Conservation (phyloP, 345 rosid genomes). For the Nephelium lappaceum region DNA sequence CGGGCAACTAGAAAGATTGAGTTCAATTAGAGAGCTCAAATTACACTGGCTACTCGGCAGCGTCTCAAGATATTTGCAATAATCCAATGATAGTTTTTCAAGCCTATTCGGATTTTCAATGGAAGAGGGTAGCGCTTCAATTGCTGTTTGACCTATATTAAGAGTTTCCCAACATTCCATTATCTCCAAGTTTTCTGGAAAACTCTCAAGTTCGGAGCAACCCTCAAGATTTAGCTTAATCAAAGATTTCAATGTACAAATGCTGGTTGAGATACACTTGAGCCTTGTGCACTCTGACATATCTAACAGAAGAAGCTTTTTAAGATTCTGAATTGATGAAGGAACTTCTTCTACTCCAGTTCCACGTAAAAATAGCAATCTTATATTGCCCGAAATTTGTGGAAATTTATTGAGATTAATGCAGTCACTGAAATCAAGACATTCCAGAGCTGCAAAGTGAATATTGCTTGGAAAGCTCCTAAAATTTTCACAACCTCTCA, state of each 20-base stretch:
- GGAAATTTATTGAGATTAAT: constrained; percentile 25
- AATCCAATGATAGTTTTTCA: constrained; percentile 19
- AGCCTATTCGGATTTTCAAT: constrained; percentile 22
- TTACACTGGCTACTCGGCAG: constrained; percentile 31
- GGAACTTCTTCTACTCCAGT: constrained; percentile 37
- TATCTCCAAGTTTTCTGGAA: constrained; percentile 27
- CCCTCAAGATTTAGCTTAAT: not conserved
- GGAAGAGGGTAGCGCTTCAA: constrained; percentile 33
- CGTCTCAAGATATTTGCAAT: constrained; percentile 27
- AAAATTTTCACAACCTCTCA: not conserved
- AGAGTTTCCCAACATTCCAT: constrained; percentile 19
- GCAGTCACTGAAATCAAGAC: constrained; percentile 25
- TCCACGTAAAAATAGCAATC: constrained; percentile 14
- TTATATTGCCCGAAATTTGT: constrained; percentile 25
- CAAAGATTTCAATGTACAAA: not conserved
- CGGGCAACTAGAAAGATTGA: too few relatives aligned
- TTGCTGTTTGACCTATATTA: constrained; percentile 33
- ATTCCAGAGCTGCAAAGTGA: not conserved
- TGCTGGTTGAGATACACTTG: not conserved
- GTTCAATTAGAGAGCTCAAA: too few relatives aligned
- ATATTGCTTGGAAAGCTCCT: constrained; percentile 8
- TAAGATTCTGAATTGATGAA: constrained; percentile 23
- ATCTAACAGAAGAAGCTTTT: constrained; percentile 17
- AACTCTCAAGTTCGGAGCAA: constrained; percentile 2
- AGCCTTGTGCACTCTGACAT: too few relatives aligned